Evolutionary conservation across 305 asterid species (phyloP).

Genomic region (Fraxinus sp.): DNA sequence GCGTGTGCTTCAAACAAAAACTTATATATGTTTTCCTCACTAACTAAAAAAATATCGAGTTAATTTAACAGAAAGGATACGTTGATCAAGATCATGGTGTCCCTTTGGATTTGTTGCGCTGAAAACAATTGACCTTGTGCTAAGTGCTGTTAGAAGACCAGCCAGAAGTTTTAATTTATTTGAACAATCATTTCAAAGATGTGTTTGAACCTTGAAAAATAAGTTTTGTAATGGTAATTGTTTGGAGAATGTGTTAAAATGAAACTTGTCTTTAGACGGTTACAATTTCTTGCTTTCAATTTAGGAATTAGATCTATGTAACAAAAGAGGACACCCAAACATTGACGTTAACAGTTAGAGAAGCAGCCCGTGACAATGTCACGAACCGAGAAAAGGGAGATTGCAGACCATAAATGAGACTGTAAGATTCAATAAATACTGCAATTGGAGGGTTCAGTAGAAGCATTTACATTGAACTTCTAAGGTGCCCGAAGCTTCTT

Average conservation of each 20-base stretch:
- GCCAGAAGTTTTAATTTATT: no score
- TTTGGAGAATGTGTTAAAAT: no score
- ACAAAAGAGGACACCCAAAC: constrained; percentile 53
- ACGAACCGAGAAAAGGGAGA: constrained; percentile 33
- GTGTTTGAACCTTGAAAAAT: no score
- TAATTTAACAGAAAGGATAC: constrained; percentile 52
- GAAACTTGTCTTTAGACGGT: not conserved
- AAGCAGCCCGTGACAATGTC: constrained; percentile 44
- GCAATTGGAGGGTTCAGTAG: constrained; percentile 54
- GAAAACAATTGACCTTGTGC: constrained; percentile 63
- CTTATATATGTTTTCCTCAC: not conserved
- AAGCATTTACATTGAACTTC: constrained; percentile 53
- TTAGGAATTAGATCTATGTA: constrained; percentile 42
- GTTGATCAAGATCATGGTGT: constrained; percentile 77
- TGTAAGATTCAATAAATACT: constrained; percentile 46
- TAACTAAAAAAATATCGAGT: not conserved
- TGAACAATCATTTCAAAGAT: no score
- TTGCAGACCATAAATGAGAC: constrained; percentile 50
- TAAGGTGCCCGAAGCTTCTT: constrained; percentile 51
- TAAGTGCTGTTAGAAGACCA: constrained; percentile 55
- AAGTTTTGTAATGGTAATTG: no score
- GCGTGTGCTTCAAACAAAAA: not conserved
- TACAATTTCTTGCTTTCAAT: not conserved
- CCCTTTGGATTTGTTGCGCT: constrained; percentile 94
- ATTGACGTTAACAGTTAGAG: constrained; percentile 58